Base-by-base conservation (phyloP, 495 filamentous ascomycete species). In the Penicillium salamii region DNA sequence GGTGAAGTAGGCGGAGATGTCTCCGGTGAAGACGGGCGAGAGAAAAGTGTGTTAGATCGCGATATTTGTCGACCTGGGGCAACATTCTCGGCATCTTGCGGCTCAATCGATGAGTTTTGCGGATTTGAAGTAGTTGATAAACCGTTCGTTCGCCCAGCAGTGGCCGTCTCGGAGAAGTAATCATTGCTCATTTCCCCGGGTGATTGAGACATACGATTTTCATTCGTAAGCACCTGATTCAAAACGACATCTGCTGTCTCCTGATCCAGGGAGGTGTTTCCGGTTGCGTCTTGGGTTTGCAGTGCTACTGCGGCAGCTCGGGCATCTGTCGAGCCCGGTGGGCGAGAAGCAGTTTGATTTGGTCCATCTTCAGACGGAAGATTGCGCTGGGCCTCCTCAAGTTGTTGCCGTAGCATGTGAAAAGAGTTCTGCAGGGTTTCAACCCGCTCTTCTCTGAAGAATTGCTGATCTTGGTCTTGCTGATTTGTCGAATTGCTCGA, bases 1-100 rank as follows among this genome's bases (percentile, higher is more conserved):
- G 74, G 74, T 12, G 74, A 77, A n/a, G 63, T 67, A 20, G 67
- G 68, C 1, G 71, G 72, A n/a, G 72, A 74, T 13, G 66, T 68
- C 35, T 63, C 67, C 18, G 74, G 66, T 31, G 70, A 75, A 24
- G 66, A 68, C 24, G 68, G 62, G 6, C 54, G 72, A 38, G 74
- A 74, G 24, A 71, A 72, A 0, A 75, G 57, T 1, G 72, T 77
- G 44, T 75, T 69, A 34, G 72, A 67, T 9, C 65, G 71, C 15
- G 72, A 75, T 15, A 48, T 57, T 19, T 58, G 65, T 35, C 61
- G 62, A 5, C 56, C 52, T 39, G 52, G 50, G 32, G 20, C 39
- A 21, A 41, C 19, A 20, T 38, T 42, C 15, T 65, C 54, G 1
- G 5, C 53, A 21, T 35, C 42, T 32, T 46, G 57, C 9, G 46